phyloP scores from a whole-genome alignment of 2,329 filamentous ascomycete genomes.

The Aureobasidium zeae region DNA sequence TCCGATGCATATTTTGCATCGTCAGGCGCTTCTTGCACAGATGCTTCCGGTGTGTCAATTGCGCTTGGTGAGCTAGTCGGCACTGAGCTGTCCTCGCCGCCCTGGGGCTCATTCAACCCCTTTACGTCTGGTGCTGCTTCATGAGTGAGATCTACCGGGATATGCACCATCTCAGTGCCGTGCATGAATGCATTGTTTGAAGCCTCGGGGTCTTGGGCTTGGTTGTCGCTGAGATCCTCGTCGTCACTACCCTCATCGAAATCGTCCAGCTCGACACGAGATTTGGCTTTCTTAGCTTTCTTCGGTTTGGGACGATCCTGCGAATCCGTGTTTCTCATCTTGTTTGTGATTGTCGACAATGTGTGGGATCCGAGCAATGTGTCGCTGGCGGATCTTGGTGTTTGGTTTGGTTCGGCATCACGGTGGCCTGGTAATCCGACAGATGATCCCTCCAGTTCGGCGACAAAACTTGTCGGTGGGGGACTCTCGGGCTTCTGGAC shows the following conservation, averaged over 20 bases:
- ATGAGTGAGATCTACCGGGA: slow-evolving; percentile 21
- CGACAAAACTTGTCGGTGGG: slow-evolving; percentile 22
- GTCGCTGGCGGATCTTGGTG: not conserved
- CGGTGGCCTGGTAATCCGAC: slow-evolving; percentile 35
- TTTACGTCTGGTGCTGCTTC: slow-evolving; percentile 9
- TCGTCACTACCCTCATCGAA: slow-evolving; percentile 50
- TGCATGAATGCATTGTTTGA: slow-evolving; percentile 27
- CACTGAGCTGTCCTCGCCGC: slow-evolving; percentile 20
- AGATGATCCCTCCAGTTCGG: slow-evolving; percentile 32
- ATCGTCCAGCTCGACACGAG: slow-evolving; percentile 60
- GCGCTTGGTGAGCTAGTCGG: slow-evolving; percentile 26
- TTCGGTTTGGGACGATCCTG: slow-evolving; percentile 38
- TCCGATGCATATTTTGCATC: slow-evolving; percentile 11
- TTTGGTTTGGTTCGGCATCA: not conserved
- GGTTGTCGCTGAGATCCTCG: slow-evolving; percentile 29
- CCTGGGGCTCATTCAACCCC: slow-evolving; percentile 18
- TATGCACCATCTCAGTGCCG: slow-evolving; percentile 30
- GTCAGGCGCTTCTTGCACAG: slow-evolving; percentile 16
- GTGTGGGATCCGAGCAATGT: slow-evolving; percentile 15
- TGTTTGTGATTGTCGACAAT: slow-evolving; percentile 34
- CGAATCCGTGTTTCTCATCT: slow-evolving; percentile 32
- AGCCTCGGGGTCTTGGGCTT: slow-evolving; percentile 20
- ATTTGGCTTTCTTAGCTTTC: slow-evolving; percentile 51
- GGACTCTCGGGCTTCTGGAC: not conserved
- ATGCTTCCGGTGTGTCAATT: slow-evolving; percentile 23